These are phyloP conservation scores for Botryosphaeria dothidea DNA, from an alignment of 2,329 filamentous ascomycete species.

Conservation along the genomic window DNA sequence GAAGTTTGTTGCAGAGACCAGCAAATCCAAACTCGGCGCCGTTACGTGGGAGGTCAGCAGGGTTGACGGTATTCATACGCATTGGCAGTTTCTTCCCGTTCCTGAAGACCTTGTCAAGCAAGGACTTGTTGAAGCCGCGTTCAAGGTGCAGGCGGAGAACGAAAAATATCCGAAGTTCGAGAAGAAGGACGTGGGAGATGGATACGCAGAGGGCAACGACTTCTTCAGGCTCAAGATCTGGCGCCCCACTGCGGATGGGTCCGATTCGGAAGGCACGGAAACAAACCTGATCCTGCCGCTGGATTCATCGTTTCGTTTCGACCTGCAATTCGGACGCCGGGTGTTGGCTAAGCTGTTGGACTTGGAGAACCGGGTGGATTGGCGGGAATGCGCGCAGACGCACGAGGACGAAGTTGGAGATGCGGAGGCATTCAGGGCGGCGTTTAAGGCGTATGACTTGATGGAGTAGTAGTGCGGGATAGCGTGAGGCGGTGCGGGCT, in stretches of 20 bases:
- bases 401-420: slow-evolving; percentile 77
- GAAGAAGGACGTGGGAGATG: slow-evolving; percentile 42
- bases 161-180: slow-evolving; percentile 58
- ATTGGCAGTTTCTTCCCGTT: slow-evolving; percentile 91
- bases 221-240: slow-evolving; percentile 86
- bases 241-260: slow-evolving; percentile 49
- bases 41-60: slow-evolving; percentile 94
- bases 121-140: slow-evolving; percentile 82
- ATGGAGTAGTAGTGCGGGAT: slow-evolving; percentile 28
- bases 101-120: slow-evolving; percentile 66
- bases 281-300: slow-evolving; percentile 75
- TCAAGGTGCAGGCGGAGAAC: slow-evolving; percentile 86
- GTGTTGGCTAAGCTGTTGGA: slow-evolving; percentile 86
- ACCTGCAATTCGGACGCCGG: slow-evolving; percentile 84
- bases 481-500: slow-evolving; percentile 3
- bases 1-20: slow-evolving; percentile 78
- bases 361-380: slow-evolving; percentile 75
- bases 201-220: slow-evolving; percentile 51
- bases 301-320: slow-evolving; percentile 72
- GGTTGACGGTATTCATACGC: slow-evolving; percentile 76
- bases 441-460: slow-evolving; percentile 87
- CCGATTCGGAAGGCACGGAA: slow-evolving; percentile 57
- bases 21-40: slow-evolving; percentile 65
- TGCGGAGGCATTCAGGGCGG: slow-evolving; percentile 74
- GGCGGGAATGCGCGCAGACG: slow-evolving; percentile 81